Percentiles rank a stretch among this genome's conserved stretches.
phyloP scores from a whole-genome alignment of 2,329 filamentous ascomycete genomes.

The Penicillium sp. region DNA sequence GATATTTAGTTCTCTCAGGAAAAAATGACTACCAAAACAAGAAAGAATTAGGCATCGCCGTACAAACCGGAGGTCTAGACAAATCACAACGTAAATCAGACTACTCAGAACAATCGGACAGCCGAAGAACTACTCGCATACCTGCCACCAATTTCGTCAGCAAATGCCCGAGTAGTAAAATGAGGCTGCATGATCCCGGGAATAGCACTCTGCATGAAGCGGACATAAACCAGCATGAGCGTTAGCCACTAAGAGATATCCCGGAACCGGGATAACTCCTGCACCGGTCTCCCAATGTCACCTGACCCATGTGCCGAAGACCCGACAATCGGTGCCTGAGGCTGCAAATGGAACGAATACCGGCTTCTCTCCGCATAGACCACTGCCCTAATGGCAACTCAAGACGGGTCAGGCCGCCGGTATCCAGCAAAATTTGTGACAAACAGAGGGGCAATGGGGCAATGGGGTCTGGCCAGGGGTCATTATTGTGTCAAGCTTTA shows the following conservation, averaged over 20 bases:
- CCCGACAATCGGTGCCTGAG: constrained; percentile 1
- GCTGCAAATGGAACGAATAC: background rate
- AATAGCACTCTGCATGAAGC: background rate
- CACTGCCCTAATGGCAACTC: background rate
- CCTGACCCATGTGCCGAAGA: constrained; percentile 4
- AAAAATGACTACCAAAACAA: background rate
- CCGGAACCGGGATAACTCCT: background rate
- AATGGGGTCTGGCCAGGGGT: background rate
- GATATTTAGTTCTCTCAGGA: background rate
- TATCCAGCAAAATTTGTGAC: background rate
- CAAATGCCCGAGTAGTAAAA: background rate
- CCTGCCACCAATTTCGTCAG: background rate
- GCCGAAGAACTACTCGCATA: background rate
- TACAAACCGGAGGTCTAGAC: background rate
- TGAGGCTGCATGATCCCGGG: background rate
- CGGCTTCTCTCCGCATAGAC: background rate
- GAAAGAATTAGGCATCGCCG: background rate
- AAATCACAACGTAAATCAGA: background rate
- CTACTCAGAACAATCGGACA: background rate
- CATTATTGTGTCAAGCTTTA: background rate
- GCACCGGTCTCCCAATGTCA: background rate
- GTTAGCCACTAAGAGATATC: background rate
- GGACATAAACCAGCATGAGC: background rate
- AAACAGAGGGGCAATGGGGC: background rate
- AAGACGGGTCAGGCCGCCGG: constrained; percentile 4